A percentile compares a stretch with the other conserved stretches of the same genome.
phyloP scores from a whole-genome alignment of 1,284 basidiomycete species.

The Chondrostereum purpureum region DNA sequence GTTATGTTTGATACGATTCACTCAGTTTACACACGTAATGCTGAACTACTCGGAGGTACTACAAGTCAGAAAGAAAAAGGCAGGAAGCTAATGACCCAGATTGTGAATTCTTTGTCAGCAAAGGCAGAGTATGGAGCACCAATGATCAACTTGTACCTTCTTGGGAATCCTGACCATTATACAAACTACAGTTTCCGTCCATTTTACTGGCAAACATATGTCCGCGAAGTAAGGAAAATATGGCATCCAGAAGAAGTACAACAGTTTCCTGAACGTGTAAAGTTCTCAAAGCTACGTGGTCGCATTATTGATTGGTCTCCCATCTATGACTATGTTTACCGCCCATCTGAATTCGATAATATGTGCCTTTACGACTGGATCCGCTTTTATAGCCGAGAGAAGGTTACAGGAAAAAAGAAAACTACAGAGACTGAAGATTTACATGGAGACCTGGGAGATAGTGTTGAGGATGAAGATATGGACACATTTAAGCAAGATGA shows the following conservation, averaged over 20 bases:
- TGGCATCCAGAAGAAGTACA: constrained; percentile 19
- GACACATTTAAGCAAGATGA: neutral
- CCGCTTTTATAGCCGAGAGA: neutral
- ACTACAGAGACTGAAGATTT: neutral
- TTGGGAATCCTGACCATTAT: too few species aligned
- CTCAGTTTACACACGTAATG: constrained; percentile 13
- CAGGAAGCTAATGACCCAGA: constrained; percentile 14
- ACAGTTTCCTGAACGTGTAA: constrained; percentile 26
- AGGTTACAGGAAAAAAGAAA: neutral
- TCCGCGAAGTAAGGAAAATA: neutral
- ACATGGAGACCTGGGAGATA: too few species aligned
- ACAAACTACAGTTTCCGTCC: neutral
- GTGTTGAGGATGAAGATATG: neutral
- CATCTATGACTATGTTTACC: neutral
- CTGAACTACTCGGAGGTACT: constrained; percentile 12
- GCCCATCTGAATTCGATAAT: neutral
- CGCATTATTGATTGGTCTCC: neutral
- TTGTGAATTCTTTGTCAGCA: constrained; percentile 15
- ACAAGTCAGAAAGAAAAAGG: constrained; percentile 12
- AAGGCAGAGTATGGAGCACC: too few species aligned
- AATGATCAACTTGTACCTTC: too few species aligned
- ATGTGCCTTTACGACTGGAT: neutral
- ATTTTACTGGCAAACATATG: neutral
- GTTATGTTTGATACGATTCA: constrained; percentile 16
- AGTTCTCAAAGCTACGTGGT: constrained; percentile 5